Evolutionary conservation across 768 basidiomycete species (phyloP).

Genomic region (Cystobasidiopsis lactophilus): DNA sequence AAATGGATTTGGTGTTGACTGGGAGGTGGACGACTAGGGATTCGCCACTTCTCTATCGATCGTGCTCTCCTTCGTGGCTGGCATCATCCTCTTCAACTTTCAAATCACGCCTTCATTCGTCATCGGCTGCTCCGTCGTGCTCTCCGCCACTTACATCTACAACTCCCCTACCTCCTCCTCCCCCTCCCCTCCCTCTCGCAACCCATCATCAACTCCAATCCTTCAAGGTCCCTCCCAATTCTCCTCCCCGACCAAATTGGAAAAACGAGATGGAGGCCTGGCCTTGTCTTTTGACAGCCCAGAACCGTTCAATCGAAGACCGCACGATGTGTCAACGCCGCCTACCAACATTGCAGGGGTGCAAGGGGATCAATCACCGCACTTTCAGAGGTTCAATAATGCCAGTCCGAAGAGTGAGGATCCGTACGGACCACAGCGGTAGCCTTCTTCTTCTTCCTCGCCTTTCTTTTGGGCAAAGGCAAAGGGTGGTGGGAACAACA

Average conservation of each 20-base stretch:
- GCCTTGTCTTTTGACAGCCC: neutral
- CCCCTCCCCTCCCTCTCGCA: slow-evolving; percentile 48
- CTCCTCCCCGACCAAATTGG: neutral
- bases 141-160: slow-evolving; percentile 77
- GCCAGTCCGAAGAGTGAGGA: too few species aligned
- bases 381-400: too few species aligned
- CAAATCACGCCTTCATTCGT: slow-evolving; percentile 65
- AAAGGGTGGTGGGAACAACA: too few species aligned
- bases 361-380: neutral
- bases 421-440: neutral
- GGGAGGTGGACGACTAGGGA: slow-evolving; percentile 56
- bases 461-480: neutral
- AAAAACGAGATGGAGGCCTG: neutral
- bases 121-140: slow-evolving; percentile 58
- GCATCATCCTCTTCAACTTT: slow-evolving; percentile 74
- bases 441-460: slow-evolving; percentile 23
- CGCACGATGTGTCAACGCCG: neutral
- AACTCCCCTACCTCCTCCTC: slow-evolving; percentile 47
- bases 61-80: slow-evolving; percentile 80
- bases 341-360: neutral
- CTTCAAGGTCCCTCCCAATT: neutral
- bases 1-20: neutral
- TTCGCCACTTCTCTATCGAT: slow-evolving; percentile 90
- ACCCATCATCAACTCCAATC: slow-evolving; percentile 31
- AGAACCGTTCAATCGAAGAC: neutral